Conservation (phyloP, 371 early-diverging fungal genomes). For the Apophysomyces trapeziformis region DNA sequence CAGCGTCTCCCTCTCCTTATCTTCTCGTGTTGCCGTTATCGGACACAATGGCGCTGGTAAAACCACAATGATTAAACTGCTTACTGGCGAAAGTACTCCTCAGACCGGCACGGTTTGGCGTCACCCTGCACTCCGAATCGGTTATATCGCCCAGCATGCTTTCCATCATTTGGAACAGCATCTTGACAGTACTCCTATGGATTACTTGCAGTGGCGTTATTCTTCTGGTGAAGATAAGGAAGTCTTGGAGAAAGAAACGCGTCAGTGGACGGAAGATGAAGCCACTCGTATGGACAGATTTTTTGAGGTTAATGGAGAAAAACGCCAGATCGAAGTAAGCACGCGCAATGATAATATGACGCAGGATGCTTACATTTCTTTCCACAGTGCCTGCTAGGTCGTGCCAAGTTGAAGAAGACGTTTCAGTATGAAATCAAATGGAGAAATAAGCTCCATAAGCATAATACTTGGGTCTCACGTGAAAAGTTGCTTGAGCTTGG, state of each 20-base stretch:
- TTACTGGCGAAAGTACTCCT: slow-evolving; percentile 74
- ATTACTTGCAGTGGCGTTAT: slow-evolving; percentile 86
- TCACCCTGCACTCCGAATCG: slow-evolving; percentile 78
- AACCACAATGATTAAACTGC: slow-evolving; percentile 82
- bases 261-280: slow-evolving; percentile 73
- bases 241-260: slow-evolving; percentile 74
- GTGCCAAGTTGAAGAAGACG: slow-evolving; percentile 80
- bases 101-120: slow-evolving; percentile 73
- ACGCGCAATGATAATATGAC: background rate
- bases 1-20: slow-evolving; percentile 67
- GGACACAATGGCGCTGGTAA: slow-evolving; percentile 89
- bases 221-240: slow-evolving; percentile 81
- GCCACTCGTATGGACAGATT: slow-evolving; percentile 63
- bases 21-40: slow-evolving; percentile 80
- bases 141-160: slow-evolving; percentile 90
- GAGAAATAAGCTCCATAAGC: slow-evolving; percentile 67
- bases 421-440: slow-evolving; percentile 87
- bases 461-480: slow-evolving; percentile 75
- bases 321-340: slow-evolving; percentile 60
- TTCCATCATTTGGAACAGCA: slow-evolving; percentile 88
- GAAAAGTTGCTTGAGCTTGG: slow-evolving; percentile 75
- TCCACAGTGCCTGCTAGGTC: slow-evolving; percentile 60
- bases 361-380: background rate
- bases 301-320: slow-evolving; percentile 61
- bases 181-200: slow-evolving; percentile 79